Base-by-base conservation (phyloP, 345 rosid species). In the Linum usitatissimum region DNA sequence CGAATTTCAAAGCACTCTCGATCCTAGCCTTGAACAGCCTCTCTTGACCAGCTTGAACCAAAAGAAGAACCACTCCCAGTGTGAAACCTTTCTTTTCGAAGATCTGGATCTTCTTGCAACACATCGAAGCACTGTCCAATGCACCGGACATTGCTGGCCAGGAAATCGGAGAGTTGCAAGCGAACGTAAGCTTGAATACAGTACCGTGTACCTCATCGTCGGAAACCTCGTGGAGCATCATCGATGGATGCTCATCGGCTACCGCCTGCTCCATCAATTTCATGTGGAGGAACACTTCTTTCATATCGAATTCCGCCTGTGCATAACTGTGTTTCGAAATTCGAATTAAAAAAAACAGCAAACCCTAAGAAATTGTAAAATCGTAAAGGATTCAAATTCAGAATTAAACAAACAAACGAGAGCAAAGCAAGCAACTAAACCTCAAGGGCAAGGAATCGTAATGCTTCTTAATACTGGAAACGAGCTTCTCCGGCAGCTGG, bases 391-490 rank as follows among this genome's bases (percentile, higher is more conserved):
- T 21, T 53, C 64, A 49, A 38, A 39, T 34, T 13, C 30, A 64
- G 34, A 60, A 38, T 3, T n/a, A 14, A 8, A 55, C 21, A 14
- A 8, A 55, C 21, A 38, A 38, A 20, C 19, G 2, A 20, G 21
- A 39, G 14, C 23, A 61, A 9, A n/a, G 21, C 21, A 31, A 23
- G 17, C 17, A 55, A 45, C 55, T 53, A 66, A 60, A 91, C 96
- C 98, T 92, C 72, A 87, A 84, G 8, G 97, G 97, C 82, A 87
- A 81, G 61, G 98, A 89, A 80, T 92, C 98, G 62, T 84, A 89
- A 79, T 89, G 98, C 84, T 87, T 92, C 75, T 88, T 77, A 38
- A 92, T 86, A 77, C 83, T 87, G 58, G 88, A 87, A 19, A 92
- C 89, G 18, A 92, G 93, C 91, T 85, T 87, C 80, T 92, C 98